Conservation (phyloP, 2,329 filamentous ascomycete genomes). For the Rhytidhysteron rufulum region DNA sequence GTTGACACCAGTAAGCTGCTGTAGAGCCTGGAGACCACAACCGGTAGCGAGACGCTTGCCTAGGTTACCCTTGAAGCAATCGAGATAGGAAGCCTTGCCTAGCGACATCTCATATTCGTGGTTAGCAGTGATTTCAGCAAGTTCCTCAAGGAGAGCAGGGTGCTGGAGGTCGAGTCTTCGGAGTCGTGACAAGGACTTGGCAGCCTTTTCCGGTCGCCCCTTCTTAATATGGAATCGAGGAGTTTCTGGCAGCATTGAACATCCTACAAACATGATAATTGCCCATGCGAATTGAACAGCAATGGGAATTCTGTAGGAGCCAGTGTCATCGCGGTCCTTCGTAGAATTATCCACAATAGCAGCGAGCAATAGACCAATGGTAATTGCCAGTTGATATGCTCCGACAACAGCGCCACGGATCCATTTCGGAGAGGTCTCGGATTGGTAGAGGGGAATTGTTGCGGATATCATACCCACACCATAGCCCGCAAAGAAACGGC, state of each 20-base stretch:
- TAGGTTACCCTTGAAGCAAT: conserved; percentile 45
- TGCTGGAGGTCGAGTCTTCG: conserved; percentile 59
- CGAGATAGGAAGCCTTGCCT: conserved; percentile 40
- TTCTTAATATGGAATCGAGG: conserved; percentile 68
- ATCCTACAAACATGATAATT: conserved; percentile 60
- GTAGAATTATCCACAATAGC: conserved; percentile 65
- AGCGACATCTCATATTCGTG: conserved; percentile 71
- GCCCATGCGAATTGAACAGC: conserved; percentile 73
- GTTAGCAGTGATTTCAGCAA: conserved; percentile 62
- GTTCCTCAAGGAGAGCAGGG: conserved; percentile 57
- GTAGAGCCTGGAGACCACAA: conserved; percentile 71
- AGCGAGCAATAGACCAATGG: conserved; percentile 66
- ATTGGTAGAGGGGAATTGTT: conserved; percentile 64
- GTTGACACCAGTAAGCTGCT: conserved; percentile 62
- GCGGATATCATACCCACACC: conserved; percentile 40
- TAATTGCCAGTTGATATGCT: conserved; percentile 67
- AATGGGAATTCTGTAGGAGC: conserved; percentile 72
- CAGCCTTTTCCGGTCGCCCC: conserved; percentile 60
- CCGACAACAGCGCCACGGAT: conserved; percentile 69
- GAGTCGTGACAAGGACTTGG: conserved; percentile 58
- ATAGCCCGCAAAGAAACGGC: conserved; percentile 40
- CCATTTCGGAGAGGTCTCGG: conserved; percentile 70
- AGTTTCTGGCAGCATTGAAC: conserved; percentile 68
- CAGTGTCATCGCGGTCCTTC: conserved; percentile 50
- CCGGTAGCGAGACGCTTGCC: conserved; percentile 67